phyloP scores from a whole-genome alignment of 2,329 filamentous ascomycete species.

The Phoma herbarum region DNA sequence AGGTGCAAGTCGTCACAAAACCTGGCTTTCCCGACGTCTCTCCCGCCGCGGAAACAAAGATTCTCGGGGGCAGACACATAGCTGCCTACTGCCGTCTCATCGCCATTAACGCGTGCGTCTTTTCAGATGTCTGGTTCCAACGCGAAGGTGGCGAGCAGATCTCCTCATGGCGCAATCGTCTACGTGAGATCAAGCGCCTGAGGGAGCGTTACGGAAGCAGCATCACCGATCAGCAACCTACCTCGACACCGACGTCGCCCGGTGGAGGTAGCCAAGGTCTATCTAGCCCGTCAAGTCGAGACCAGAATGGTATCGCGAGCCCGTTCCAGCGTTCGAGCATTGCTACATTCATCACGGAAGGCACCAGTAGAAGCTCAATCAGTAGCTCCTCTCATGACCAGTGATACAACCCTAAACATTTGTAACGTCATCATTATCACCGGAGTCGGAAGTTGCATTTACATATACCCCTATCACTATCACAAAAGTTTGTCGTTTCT shows the following conservation, averaged over 20 bases:
- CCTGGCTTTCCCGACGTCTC: conserved; percentile 92
- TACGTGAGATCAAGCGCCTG: conserved; percentile 84
- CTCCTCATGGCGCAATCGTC: conserved; percentile 86
- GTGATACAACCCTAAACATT: conserved; percentile 3
- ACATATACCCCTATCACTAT: conserved; percentile 21
- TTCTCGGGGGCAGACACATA: conserved; percentile 83
- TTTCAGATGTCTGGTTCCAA: conserved; percentile 87
- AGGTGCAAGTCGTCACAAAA: conserved; percentile 87
- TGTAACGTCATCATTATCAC: conserved; percentile 8
- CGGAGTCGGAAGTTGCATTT: conserved; percentile 15
- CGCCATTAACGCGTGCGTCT: conserved; percentile 92
- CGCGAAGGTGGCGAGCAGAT: conserved; percentile 81
- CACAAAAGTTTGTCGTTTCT: conserved; percentile 21
- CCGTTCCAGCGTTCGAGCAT: conserved; percentile 49
- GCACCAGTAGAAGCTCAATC: conserved; percentile 49
- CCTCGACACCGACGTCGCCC: conserved; percentile 37
- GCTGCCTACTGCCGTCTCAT: conserved; percentile 87
- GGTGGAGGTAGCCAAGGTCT: conserved; percentile 25
- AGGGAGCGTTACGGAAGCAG: conserved; percentile 65
- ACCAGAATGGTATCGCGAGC: conserved; percentile 37
- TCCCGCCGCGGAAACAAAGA: conserved; percentile 86
- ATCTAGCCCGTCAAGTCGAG: conserved; percentile 40
- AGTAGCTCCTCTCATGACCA: conserved; percentile 47
- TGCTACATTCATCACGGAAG: conserved; percentile 48
- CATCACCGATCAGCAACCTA: conserved; percentile 19